phyloP scores from a whole-genome alignment of 805 yeast genomes.

The Saccharomycopsis sp. region DNA sequence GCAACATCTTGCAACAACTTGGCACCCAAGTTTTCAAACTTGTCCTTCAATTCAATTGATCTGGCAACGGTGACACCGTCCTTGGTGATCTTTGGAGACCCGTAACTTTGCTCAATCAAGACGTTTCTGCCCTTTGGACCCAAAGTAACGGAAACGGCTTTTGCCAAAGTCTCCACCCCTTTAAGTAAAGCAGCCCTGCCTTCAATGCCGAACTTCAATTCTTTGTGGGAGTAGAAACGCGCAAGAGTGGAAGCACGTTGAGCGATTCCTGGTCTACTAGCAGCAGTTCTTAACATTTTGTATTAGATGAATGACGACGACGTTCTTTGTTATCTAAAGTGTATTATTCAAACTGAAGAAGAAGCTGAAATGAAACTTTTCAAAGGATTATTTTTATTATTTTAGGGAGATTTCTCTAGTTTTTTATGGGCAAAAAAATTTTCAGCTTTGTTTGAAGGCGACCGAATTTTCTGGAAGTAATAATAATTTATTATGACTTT shows the following conservation, averaged over 20 bases:
- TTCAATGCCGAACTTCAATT: slow-evolving; percentile 91
- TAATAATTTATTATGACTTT: too few species aligned
- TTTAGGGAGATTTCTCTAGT: too few species aligned
- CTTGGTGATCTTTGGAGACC: slow-evolving; percentile 96
- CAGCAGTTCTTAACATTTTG: slow-evolving; percentile 21
- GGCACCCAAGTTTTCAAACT: slow-evolving; percentile 95
- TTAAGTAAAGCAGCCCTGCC: slow-evolving; percentile 90
- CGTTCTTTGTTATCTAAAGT: too few species aligned
- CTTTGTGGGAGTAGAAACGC: slow-evolving; percentile 56
- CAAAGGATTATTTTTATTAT: too few species aligned
- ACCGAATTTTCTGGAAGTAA: too few species aligned
- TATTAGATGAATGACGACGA: too few species aligned
- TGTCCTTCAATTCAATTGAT: slow-evolving; percentile 73
- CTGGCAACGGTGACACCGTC: slow-evolving; percentile 98
- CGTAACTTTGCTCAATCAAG: slow-evolving; percentile 91
- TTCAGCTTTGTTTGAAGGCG: too few species aligned
- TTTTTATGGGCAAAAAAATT: too few species aligned
- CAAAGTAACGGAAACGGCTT: slow-evolving; percentile 91
- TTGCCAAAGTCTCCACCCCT: slow-evolving; percentile 92
- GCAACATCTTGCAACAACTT: slow-evolving; percentile 94
- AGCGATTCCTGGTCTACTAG: slow-evolving; percentile 15
- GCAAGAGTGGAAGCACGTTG: slow-evolving; percentile 10
- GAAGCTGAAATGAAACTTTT: too few species aligned
- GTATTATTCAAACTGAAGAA: too few species aligned
- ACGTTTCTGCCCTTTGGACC: slow-evolving; percentile 99